A percentile compares a stretch with the other conserved stretches of the same genome.
phyloP scores from a whole-genome alignment of 1,139 yeast genomes.

The Debaryomyces nepalensis region DNA sequence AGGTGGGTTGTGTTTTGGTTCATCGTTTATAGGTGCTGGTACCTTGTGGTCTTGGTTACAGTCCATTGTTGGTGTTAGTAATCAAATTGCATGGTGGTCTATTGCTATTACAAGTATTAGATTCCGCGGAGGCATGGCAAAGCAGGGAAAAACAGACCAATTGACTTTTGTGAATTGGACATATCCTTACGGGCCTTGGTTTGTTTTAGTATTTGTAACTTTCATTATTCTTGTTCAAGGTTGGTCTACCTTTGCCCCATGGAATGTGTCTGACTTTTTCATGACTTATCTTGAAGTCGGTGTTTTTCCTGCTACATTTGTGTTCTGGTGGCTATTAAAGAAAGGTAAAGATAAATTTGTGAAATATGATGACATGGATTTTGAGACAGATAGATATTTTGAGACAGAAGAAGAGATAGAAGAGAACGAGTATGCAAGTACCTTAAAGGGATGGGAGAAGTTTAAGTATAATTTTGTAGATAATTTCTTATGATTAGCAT shows the following conservation, averaged over 20 bases:
- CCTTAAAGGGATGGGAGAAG: slow-evolving; percentile 52
- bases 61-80: slow-evolving; percentile 48
- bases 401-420: slow-evolving; percentile 54
- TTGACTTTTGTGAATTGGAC: slow-evolving; percentile 46
- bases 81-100: slow-evolving; percentile 48
- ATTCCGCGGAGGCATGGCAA: slow-evolving; percentile 43
- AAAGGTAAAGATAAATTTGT: slow-evolving; percentile 53
- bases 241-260: slow-evolving; percentile 61
- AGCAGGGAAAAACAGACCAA: slow-evolving; percentile 41
- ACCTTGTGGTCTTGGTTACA: slow-evolving; percentile 52
- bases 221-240: slow-evolving; percentile 48
- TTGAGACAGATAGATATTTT: slow-evolving; percentile 60
- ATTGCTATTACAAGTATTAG: slow-evolving; percentile 46
- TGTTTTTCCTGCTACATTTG: slow-evolving; percentile 41
- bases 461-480: slow-evolving; percentile 38
- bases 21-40: slow-evolving; percentile 50
- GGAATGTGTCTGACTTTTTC: slow-evolving; percentile 37
- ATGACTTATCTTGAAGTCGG: slow-evolving; percentile 43
- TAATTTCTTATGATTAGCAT: slow-evolving; percentile 25
- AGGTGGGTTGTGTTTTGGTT: slow-evolving; percentile 49
- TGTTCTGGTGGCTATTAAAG: slow-evolving; percentile 50
- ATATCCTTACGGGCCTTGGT: slow-evolving; percentile 48
- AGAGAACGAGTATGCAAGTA: slow-evolving; percentile 42
- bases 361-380: slow-evolving; percentile 59
- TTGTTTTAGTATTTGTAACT: slow-evolving; percentile 39